Base-by-base conservation (phyloP, 495 filamentous ascomycete genomes). In the Haplographium delicatum region DNA sequence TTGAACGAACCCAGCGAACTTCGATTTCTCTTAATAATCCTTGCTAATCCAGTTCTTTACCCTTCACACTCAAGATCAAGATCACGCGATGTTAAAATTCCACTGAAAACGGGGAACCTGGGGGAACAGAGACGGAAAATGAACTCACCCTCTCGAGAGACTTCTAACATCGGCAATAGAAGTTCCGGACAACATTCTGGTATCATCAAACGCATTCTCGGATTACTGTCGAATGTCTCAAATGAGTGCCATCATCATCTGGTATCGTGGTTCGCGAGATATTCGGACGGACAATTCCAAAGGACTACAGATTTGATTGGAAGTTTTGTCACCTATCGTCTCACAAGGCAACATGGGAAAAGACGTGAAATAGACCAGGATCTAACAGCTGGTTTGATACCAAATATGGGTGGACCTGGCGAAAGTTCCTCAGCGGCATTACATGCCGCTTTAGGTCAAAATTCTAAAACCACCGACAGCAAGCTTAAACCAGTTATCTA, bases 141-240 rank as follows among this genome's bases (percentile, higher is more conserved):
- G 40, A 16, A 7, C 4, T 28, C 51, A 19, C 20, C 44, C 38
- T 30, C 47, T 11, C 27, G 35, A 19, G 9, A 23, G 8, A 47
- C 24, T 3, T 22, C 48, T 5, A 56, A 61, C 30, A 40, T 15
- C 9, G 26, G 22, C 7, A 49, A 40, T 47, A 47, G 58, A 11
- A 71, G 68, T 27, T 65, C 80, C 37, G 76, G 76, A 16, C 72
- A 80, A 41, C 84, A 93, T 57, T 85, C 86, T n/a, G 84, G 84
- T 13, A 87, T 96, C 50, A 76, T 93, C 60, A 96, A 96, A 61
- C 78, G 91, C 38, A 84, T 95, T 42, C 61, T 95, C 19, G 91
- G 91, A 5, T 65, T 96, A 23, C 52, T 95, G 35, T 83, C 88
- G 2, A 88, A 94, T 65, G 65, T 86, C 11, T 75, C 88, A 0